Base-by-base conservation (phyloP, 805 yeast genomes). In the Wickerhamiella lipophila region DNA sequence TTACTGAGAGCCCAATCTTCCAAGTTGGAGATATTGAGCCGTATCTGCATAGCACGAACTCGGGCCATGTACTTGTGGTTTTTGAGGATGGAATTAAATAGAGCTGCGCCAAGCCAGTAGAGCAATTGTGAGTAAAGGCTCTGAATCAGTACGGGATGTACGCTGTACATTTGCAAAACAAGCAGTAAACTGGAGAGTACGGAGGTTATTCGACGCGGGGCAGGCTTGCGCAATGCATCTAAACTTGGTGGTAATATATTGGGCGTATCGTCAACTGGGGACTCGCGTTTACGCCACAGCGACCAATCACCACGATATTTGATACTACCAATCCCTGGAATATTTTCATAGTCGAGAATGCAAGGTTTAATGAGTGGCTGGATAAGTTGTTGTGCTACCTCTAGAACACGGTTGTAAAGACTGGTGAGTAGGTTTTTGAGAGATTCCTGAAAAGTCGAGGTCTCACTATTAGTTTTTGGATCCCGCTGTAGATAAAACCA, bases 1-100 rank as follows among this genome's bases (percentile, higher is more conserved):
- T 79, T 81, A 5, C 76, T 71, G 52, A 94, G 75, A 26, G 89
- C 74, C 99, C 99, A 92, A 60, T 92, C 96, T 64, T 92, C 96
- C 40, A 92, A 66, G 4, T 83, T 75, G 0, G 96, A 86, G 8
- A 92, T 59, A 58, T 92, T 92, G 49, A 92, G 73, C 49, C 96
- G 70, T 42, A 92, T 80, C 61, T 92, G 97, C 64, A 92, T 77
- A 0, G 96, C 97, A 53, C 80, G 76, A 0, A 85, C 74, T 51
- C 99, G 74, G 0, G 95, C 77, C 45, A 83, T 71, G 55, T 81
- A 81, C 56, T 76, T 82, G 26, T 82, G 77, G 53, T 76, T 78
- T 18, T 77, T 69, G 47, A 88, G 61, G 19, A 87, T 71, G 45
- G 79, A 71, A 62, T 89, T 88, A 67, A 89, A 88, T 18, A 87